Conservation (phyloP, 2,329 filamentous ascomycete genomes). For the Arthrobotrys pseudoclavata region DNA sequence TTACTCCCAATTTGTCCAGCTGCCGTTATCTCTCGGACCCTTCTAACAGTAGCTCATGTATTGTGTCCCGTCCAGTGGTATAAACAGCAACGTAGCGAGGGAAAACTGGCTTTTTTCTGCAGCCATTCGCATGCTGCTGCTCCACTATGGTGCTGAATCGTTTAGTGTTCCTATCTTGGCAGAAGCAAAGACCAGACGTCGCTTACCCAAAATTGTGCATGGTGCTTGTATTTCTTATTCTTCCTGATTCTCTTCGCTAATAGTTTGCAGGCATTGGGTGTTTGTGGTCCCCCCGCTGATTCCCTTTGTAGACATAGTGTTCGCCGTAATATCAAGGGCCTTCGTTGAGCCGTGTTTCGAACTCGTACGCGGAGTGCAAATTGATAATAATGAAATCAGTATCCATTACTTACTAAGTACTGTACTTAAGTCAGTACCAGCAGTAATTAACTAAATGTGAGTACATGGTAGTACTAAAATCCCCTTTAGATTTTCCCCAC, state of each 20-base stretch:
- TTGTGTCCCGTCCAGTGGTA: constrained; percentile 1
- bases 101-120: constrained; percentile 34
- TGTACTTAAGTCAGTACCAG: not conserved
- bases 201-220: constrained; percentile 38
- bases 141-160: constrained; percentile 27
- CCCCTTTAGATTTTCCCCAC: not conserved
- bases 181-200: constrained; percentile 29
- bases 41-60: constrained; percentile 34
- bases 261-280: constrained; percentile 29
- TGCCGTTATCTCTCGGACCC: constrained; percentile 42
- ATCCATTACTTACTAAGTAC: not conserved
- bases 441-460: not conserved
- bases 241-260: constrained; percentile 28
- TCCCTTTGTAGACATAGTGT: constrained; percentile 34
- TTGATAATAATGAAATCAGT: not conserved
- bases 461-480: not conserved
- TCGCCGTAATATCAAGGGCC: constrained; percentile 44
- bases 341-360: constrained; percentile 27
- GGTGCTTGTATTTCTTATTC: constrained; percentile 29
- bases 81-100: constrained; percentile 12
- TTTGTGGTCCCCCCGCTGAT: constrained; percentile 10
- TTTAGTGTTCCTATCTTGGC: constrained; percentile 23
- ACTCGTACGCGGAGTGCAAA: constrained; percentile 17
- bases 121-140: constrained; percentile 19
- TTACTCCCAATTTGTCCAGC: constrained; percentile 31